phyloP scores from a whole-genome alignment of 106 monocot species.

The Dendrobium huoshanense region DNA sequence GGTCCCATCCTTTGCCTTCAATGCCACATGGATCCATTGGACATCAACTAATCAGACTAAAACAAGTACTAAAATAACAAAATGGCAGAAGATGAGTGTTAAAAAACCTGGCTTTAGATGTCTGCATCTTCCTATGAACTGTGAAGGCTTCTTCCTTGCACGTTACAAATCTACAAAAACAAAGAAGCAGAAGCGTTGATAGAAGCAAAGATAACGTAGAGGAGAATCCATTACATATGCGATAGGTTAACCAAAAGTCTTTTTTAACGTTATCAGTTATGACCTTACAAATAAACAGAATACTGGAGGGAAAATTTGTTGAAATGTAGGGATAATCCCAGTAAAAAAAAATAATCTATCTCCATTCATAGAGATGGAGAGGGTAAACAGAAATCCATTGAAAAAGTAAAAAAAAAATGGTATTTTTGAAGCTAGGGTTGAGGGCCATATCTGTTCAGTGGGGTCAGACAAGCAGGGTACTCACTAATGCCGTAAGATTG shows the following conservation, averaged over 20 bases:
- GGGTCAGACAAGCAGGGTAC: not conserved
- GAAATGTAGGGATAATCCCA: not conserved
- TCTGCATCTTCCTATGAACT: slow-evolving; percentile 13
- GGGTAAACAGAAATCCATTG: no score
- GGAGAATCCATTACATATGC: not conserved
- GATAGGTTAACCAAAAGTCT: not conserved
- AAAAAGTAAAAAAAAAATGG: not conserved
- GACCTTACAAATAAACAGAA: not conserved
- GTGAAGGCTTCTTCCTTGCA: not conserved
- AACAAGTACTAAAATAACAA: no score
- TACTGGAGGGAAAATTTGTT: not conserved
- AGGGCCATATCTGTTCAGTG: not conserved
- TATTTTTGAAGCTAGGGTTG: not conserved
- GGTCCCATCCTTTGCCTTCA: no score
- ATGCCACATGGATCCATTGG: no score
- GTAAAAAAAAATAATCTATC: not conserved
- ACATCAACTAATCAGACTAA: no score
- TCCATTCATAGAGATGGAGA: not conserved
- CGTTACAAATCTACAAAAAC: not conserved
- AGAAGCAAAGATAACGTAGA: not conserved
- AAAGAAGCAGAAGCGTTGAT: slow-evolving; percentile 1
- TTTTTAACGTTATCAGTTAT: not conserved
- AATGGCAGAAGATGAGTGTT: no score
- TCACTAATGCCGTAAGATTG: not conserved
- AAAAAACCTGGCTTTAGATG: slow-evolving; percentile 20